Conservation (phyloP, 352 stramenopile species). For the Phytophthora colocasiae region DNA sequence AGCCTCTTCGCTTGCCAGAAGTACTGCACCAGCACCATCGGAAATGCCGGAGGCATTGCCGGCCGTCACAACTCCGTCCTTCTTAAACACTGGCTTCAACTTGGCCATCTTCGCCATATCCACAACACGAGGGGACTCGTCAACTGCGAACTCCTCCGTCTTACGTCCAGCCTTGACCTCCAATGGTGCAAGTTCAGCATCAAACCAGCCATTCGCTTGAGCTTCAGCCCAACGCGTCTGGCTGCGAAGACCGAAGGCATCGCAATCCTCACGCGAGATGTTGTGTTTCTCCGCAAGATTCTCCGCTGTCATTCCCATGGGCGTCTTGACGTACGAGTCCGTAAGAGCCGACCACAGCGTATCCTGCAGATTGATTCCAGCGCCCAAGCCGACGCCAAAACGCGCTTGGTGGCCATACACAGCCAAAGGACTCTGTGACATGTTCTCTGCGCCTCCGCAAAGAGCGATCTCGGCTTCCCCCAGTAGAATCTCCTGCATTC, state of each 20-base stretch:
- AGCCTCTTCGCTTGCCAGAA: constrained; percentile 95
- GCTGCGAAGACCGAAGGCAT: constrained; percentile 94
- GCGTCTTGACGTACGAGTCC: constrained; percentile 94
- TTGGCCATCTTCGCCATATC: constrained; percentile 89
- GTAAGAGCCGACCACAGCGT: constrained; percentile 97
- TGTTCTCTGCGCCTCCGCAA: constrained; percentile 95
- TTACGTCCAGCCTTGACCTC: constrained; percentile 93
- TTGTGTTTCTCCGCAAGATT: constrained; percentile 97
- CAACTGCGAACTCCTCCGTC: constrained; percentile 81
- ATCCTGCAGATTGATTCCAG: constrained; percentile 94
- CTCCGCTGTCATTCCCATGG: constrained; percentile 99
- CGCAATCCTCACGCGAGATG: constrained; percentile 95
- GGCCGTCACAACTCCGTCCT: constrained; percentile 97
- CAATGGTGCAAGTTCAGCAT: constrained; percentile 94
- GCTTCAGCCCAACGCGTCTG: constrained; percentile 94
- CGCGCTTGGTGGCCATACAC: constrained; percentile 93
- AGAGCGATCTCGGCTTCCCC: constrained; percentile 92
- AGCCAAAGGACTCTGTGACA: constrained; percentile 94
- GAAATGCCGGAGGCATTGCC: constrained; percentile 97
- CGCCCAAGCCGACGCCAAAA: constrained; percentile 94
- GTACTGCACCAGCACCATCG: constrained; percentile 95
- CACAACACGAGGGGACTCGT: constrained; percentile 85
- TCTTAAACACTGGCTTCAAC: constrained; percentile 97
- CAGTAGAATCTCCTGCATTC: constrained; percentile 92
- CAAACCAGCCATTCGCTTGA: constrained; percentile 92